Conservation (phyloP, 495 filamentous ascomycete genomes). For the Elasticomyces elasticus region DNA sequence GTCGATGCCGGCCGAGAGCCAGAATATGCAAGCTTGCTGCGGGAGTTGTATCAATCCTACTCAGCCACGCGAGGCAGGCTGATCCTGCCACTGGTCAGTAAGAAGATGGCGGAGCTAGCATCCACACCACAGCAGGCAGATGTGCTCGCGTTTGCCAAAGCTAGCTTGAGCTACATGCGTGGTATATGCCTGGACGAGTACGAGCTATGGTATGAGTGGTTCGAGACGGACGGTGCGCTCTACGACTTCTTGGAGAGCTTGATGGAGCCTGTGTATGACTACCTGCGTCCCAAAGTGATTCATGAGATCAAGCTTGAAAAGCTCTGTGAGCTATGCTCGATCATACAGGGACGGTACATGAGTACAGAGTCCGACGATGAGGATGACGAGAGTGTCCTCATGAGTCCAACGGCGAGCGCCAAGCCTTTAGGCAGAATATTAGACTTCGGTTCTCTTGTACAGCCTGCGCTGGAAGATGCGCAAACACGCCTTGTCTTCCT, state of each 20-base stretch:
- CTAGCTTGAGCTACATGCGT: constrained; percentile 59
- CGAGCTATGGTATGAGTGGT: constrained; percentile 67
- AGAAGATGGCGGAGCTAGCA: constrained; percentile 55
- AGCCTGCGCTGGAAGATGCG: constrained; percentile 60
- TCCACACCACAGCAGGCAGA: constrained; percentile 58
- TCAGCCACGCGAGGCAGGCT: constrained; percentile 46
- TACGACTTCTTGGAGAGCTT: constrained; percentile 64
- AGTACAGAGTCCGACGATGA: constrained; percentile 55
- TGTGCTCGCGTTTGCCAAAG: constrained; percentile 57
- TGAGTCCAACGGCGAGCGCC: constrained; percentile 37
- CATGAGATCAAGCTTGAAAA: constrained; percentile 62
- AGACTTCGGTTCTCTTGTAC: constrained; percentile 58
- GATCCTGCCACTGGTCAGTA: constrained; percentile 44
- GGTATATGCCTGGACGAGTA: constrained; percentile 65
- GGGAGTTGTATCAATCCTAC: constrained; percentile 59
- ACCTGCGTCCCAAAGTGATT: constrained; percentile 58
- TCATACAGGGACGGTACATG: constrained; percentile 77
- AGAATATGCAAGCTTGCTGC: constrained; percentile 57
- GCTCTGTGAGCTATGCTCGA: constrained; percentile 69
- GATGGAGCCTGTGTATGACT: constrained; percentile 66
- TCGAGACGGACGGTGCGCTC: constrained; percentile 56
- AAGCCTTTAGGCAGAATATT: constrained; percentile 37
- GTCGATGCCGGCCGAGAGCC: constrained; percentile 53
- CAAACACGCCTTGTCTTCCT: constrained; percentile 67
- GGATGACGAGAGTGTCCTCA: constrained; percentile 9